phyloP scores from a whole-genome alignment of 306 rosid species.

The Quercus engelmannii region DNA sequence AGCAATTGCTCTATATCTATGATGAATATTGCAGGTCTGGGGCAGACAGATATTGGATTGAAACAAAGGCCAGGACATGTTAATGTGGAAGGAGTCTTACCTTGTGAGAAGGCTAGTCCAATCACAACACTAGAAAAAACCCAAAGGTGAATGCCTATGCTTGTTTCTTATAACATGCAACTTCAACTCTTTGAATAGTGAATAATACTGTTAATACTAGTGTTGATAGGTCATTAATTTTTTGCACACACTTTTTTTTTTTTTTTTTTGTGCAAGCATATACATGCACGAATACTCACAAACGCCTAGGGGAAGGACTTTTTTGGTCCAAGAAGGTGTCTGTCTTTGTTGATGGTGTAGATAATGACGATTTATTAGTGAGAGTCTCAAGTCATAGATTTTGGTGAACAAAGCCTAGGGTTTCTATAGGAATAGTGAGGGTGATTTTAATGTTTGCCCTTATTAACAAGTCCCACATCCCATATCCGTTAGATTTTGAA shows the following conservation, averaged over 20 bases:
- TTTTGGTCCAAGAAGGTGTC: slow-evolving; percentile 12
- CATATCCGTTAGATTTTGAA: slow-evolving; percentile 30
- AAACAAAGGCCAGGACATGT: slow-evolving; percentile 33
- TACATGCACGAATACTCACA: slow-evolving; percentile 31
- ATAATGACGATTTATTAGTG: slow-evolving; percentile 22
- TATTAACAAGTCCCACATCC: slow-evolving; percentile 8
- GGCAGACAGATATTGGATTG: slow-evolving; percentile 37
- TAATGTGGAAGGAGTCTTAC: slow-evolving; percentile 32
- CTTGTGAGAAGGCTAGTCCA: slow-evolving; percentile 26
- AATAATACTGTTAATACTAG: no score
- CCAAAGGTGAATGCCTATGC: slow-evolving; percentile 32
- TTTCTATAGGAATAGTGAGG: neutral
- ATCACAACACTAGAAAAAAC: slow-evolving; percentile 16
- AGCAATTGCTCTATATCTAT: slow-evolving; percentile 28
- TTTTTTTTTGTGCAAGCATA: neutral
- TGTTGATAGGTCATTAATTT: no score
- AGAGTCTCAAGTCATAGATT: slow-evolving; percentile 35
- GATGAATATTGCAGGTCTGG: slow-evolving; percentile 49
- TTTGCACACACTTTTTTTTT: no score
- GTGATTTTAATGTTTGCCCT: neutral
- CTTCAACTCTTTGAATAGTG: neutral
- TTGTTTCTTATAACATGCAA: neutral
- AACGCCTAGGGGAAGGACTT: slow-evolving; percentile 14
- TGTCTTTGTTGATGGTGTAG: slow-evolving; percentile 22
- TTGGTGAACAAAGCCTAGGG: slow-evolving; percentile 41